A percentile compares a stretch with the other conserved stretches of the same genome.
phyloP scores from a whole-genome alignment of 352 stramenopile species.

The Globisporangium perplexum region DNA sequence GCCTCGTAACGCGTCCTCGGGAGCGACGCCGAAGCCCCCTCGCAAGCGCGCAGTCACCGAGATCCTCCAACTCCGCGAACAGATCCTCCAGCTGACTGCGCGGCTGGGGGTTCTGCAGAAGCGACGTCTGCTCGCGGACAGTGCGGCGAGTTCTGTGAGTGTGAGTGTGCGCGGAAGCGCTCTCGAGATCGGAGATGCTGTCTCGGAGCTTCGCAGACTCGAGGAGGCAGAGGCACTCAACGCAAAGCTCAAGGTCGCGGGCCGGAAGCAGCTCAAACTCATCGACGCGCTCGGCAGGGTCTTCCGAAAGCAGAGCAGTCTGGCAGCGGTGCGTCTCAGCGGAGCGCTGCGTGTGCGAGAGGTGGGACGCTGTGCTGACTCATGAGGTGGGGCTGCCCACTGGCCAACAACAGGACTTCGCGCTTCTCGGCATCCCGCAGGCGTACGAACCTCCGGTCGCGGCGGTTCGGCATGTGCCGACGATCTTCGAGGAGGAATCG shows the following conservation, averaged over 20 bases:
- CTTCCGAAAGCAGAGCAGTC: not conserved
- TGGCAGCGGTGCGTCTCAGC: not conserved
- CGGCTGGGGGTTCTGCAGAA: not conserved
- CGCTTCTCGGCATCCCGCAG: not conserved
- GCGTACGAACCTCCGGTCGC: not conserved
- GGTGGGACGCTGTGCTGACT: no score
- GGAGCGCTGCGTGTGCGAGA: no score
- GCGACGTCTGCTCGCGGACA: not conserved
- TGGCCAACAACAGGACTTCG: not conserved
- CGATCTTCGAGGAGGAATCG: not conserved
- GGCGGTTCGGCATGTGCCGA: not conserved
- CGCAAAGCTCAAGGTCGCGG: constrained; percentile 24
- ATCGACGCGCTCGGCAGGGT: constrained; percentile 22
- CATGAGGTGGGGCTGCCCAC: no score
- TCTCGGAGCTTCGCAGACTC: constrained; percentile 32
- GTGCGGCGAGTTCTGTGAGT: not conserved
- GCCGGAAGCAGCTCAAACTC: constrained; percentile 36
- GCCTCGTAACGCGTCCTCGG: no score
- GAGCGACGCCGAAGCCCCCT: no score
- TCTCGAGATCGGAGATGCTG: constrained; percentile 26
- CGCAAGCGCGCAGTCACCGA: not conserved
- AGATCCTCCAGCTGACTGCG: constrained; percentile 5
- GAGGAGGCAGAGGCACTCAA: constrained; percentile 33
- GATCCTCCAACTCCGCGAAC: constrained; percentile 2
- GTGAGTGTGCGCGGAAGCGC: constrained; percentile 3